Conservation (phyloP, 2,329 filamentous ascomycete species). For the Trichoderma citrinoviride region DNA sequence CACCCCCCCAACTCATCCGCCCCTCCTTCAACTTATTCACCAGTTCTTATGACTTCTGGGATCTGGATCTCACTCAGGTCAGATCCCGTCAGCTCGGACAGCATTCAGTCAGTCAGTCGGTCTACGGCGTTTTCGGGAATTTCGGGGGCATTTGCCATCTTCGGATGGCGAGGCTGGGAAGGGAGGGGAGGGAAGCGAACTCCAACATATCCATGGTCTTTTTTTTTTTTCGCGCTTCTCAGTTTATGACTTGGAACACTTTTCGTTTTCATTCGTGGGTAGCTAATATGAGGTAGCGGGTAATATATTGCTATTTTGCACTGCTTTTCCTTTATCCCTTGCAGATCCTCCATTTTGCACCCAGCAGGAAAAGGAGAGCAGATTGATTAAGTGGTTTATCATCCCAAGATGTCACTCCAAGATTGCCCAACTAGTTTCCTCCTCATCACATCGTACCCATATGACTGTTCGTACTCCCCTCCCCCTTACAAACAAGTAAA, state of each 20-base stretch:
- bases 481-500: constrained; percentile 49
- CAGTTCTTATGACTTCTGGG: constrained; percentile 2
- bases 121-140: constrained; percentile 20
- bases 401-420: background rate
- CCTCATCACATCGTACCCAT: background rate
- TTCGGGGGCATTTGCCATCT: constrained; percentile 13
- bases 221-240: constrained; percentile 9
- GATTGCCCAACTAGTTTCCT: background rate
- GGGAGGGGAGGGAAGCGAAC: background rate
- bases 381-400: background rate
- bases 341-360: background rate
- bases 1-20: background rate
- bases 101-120: constrained; percentile 6
- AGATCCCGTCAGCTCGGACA: constrained; percentile 9
- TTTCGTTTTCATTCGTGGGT: constrained; percentile 21
- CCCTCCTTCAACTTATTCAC: background rate
- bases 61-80: background rate
- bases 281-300: constrained; percentile 30
- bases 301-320: constrained; percentile 26
- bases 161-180: constrained; percentile 10
- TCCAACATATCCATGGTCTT: background rate
- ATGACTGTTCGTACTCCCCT: background rate
- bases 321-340: background rate
- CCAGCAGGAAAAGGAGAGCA: background rate
- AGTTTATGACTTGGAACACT: constrained; percentile 2